phyloP scores from a whole-genome alignment of 306 rosid species.

The Acacia crassicarpa region DNA sequence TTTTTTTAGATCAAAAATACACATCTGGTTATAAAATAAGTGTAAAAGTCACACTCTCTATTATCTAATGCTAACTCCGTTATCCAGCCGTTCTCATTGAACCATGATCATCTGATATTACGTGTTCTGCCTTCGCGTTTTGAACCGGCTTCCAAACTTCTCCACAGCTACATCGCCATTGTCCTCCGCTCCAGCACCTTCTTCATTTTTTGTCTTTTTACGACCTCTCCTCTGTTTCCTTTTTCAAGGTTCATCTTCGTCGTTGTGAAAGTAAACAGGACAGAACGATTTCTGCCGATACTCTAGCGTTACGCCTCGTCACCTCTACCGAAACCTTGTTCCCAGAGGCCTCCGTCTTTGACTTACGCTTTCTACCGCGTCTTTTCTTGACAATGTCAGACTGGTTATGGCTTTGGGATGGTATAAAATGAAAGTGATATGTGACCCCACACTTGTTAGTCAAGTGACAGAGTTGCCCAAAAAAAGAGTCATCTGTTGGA shows the following conservation, averaged over 20 bases:
- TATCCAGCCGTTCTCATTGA: neutral
- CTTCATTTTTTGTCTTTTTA: neutral
- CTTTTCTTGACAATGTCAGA: neutral
- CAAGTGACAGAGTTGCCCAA: neutral
- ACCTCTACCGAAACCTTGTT: neutral
- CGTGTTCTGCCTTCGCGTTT: neutral
- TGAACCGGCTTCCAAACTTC: neutral
- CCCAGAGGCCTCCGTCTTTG: neutral
- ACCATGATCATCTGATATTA: neutral
- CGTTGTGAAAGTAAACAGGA: neutral
- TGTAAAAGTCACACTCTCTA: no score
- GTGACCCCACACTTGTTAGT: no score
- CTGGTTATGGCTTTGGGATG: no score
- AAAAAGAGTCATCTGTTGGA: neutral
- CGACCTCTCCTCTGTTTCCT: neutral
- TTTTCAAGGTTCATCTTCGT: neutral
- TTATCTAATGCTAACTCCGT: no score
- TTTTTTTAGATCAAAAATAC: no score
- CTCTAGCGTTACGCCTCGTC: neutral
- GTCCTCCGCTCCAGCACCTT: neutral
- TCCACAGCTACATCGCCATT: neutral
- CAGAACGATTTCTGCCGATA: neutral
- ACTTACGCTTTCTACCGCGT: conserved; percentile 25
- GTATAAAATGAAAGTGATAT: no score
- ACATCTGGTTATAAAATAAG: no score